phyloP scores from a whole-genome alignment of 2,329 filamentous ascomycete species.

The Mycogone perniciosa region DNA sequence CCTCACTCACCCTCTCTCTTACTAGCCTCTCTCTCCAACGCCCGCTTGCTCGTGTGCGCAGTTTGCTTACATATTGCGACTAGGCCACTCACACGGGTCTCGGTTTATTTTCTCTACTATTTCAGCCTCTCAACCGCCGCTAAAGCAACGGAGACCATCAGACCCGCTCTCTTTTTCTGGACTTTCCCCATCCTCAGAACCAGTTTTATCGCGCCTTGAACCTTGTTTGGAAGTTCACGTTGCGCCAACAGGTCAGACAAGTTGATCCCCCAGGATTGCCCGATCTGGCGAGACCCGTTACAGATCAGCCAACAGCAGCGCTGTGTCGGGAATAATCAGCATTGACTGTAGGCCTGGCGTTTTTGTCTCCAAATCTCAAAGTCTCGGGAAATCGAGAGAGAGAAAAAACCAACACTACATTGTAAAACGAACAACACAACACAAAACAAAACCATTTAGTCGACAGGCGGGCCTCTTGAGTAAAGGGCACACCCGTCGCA shows the following conservation, averaged over 20 bases:
- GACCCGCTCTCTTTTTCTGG: not conserved
- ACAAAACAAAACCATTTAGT: not conserved
- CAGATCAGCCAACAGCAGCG: slow-evolving; percentile 6
- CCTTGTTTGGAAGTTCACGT: too few relatives aligned
- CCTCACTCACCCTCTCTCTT: not conserved
- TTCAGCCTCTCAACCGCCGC: not conserved
- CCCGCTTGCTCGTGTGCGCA: too few relatives aligned
- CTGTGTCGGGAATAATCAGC: slow-evolving; percentile 1
- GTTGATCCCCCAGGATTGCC: slow-evolving; percentile 1
- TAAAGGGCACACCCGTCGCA: slow-evolving; percentile 4
- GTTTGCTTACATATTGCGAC: too few relatives aligned
- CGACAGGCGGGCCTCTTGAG: not conserved
- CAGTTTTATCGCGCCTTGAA: not conserved
- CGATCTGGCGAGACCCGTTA: slow-evolving; percentile 7
- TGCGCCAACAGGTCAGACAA: too few relatives aligned
- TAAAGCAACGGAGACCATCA: not conserved
- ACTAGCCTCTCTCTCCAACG: not conserved
- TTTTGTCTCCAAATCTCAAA: too few relatives aligned
- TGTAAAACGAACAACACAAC: not conserved
- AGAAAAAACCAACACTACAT: not conserved
- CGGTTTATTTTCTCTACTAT: not conserved
- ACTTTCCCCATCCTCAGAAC: not conserved
- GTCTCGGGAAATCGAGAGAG: too few relatives aligned
- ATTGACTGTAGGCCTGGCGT: not conserved
- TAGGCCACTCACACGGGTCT: too few relatives aligned